Base-by-base conservation (phyloP, 2,329 filamentous ascomycete genomes). In the Echinosphaeria canescens region DNA sequence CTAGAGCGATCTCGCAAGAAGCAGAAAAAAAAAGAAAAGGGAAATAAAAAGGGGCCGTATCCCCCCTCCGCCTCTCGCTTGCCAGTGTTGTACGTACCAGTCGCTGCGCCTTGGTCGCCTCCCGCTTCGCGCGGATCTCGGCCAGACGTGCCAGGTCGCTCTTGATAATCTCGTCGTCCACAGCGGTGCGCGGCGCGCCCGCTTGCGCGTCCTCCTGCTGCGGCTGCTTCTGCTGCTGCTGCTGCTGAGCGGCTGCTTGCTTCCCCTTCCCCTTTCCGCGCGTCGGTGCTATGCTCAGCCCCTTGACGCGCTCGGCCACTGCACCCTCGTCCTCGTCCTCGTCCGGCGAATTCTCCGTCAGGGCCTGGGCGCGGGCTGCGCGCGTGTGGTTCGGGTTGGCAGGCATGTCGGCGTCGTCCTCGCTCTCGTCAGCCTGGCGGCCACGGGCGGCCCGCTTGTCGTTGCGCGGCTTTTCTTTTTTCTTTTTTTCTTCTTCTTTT, bases 181-280 rank as follows among this genome's bases (percentile, higher is more conserved):
- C n/a, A n/a, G n/a, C n/a, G n/a, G n/a, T n/a, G n/a, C n/a, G n/a
- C n/a, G n/a, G n/a, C n/a, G n/a, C n/a, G n/a, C n/a, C n/a, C n/a
- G n/a, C n/a, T n/a, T n/a, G n/a, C 25, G 85, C 84, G 59, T 93
- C 79, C 33, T 98, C 88, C 24, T 88, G 95, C 69, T 95, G 95
- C 42, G 85, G 85, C 43, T 82, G 76, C 30, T 82, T 79, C 42
- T 93, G 85, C 40, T 93, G 50, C 53, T 90, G 91, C 58, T 81
- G 67, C 44, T 92, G 93, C 37, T 72, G 65, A 57, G 92, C 84
- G 48, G 82, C 84, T 16, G 80, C 81, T 46, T 85, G 76, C 17
- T 19, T 19, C 7, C 6, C 7, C 17, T 19, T 19, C n/a, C n/a
- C n/a, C n/a, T n/a, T n/a, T n/a, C n/a, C n/a, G n/a, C n/a, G n/a